Evolutionary conservation across 495 filamentous ascomycete genomes (phyloP).

Genomic region (Penicillium ucsense): DNA sequence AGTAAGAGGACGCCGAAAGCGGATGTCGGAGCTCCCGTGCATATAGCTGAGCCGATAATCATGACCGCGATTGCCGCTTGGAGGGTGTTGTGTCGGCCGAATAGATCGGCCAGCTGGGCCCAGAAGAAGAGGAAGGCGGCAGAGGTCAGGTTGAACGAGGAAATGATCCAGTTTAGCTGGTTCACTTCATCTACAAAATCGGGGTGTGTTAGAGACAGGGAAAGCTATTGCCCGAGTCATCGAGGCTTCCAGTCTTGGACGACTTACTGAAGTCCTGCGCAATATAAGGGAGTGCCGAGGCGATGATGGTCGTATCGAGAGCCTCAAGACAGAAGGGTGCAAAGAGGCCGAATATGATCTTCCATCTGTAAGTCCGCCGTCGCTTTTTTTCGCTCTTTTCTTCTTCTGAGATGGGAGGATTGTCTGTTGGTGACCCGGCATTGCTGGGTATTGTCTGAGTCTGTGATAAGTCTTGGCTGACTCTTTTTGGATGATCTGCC

Average conservation of each 20-base stretch:
- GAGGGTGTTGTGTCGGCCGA: constrained; percentile 41
- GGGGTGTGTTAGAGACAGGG: no score
- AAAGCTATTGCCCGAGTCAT: no score
- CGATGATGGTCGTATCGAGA: constrained; percentile 51
- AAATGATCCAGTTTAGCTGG: constrained; percentile 56
- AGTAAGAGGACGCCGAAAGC: constrained; percentile 45
- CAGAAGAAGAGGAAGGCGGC: constrained; percentile 53
- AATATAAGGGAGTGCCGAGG: constrained; percentile 49
- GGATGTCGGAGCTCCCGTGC: constrained; percentile 39
- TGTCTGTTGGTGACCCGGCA: no score
- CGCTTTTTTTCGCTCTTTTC: constrained; percentile 3
- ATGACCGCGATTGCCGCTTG: constrained; percentile 39
- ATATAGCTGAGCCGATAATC: constrained; percentile 41
- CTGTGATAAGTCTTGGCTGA: no score
- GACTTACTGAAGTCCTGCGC: constrained; percentile 47
- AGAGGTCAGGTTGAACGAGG: constrained; percentile 51
- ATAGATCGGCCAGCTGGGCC: constrained; percentile 50
- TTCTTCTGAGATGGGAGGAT: not conserved
- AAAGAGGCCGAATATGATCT: constrained; percentile 42
- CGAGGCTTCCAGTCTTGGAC: not conserved
- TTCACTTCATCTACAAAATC: constrained; percentile 34
- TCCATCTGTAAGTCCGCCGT: constrained; percentile 36
- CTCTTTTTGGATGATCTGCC: no score
- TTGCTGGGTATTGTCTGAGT: no score
- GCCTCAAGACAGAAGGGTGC: constrained; percentile 42